A percentile compares a stretch with the other conserved stretches of the same genome.
Evolutionary conservation across 2,329 filamentous ascomycete species (phyloP).

Genomic region (Monilinia laxa): DNA sequence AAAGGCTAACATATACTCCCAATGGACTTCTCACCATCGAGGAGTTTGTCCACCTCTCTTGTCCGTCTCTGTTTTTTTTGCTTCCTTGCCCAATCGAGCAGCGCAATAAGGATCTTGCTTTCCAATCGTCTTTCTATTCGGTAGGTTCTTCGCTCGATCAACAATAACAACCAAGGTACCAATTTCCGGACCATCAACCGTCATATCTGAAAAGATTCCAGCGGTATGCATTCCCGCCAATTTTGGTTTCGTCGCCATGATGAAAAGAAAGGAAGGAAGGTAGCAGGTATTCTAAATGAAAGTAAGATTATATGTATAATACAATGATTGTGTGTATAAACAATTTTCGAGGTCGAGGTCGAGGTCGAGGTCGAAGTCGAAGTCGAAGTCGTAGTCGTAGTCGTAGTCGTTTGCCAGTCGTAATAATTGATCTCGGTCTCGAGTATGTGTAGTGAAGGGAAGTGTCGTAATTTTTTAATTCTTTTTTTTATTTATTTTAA

Average conservation of each 20-base stretch:
- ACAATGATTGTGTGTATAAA: neutral
- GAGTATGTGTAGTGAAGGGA: neutral
- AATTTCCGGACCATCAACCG: constrained; percentile 86
- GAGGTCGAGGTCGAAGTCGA: neutral
- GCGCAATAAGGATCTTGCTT: constrained; percentile 99
- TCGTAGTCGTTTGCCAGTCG: neutral
- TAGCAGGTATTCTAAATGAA: constrained; percentile 6
- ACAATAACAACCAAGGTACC: constrained; percentile 90
- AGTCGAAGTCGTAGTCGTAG: neutral
- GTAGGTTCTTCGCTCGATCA: constrained; percentile 94
- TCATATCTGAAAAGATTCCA: constrained; percentile 93
- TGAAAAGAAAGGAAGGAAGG: constrained; percentile 6
- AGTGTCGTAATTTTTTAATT: neutral
- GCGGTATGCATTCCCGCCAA: constrained; percentile 74
- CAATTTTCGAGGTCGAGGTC: constrained; percentile 11
- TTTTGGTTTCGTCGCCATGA: constrained; percentile 56
- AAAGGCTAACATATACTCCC: neutral
- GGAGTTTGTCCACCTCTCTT: constrained; percentile 93
- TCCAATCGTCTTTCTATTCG: constrained; percentile 94
- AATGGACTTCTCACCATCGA: constrained; percentile 66
- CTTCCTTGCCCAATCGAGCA: constrained; percentile 89
- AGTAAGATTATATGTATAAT: neutral
- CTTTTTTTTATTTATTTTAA: neutral
- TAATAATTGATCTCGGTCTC: constrained; percentile 4
- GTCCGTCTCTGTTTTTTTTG: constrained; percentile 94